phyloP scores from a whole-genome alignment of 345 rosid genomes.

The Citrus unshiu region DNA sequence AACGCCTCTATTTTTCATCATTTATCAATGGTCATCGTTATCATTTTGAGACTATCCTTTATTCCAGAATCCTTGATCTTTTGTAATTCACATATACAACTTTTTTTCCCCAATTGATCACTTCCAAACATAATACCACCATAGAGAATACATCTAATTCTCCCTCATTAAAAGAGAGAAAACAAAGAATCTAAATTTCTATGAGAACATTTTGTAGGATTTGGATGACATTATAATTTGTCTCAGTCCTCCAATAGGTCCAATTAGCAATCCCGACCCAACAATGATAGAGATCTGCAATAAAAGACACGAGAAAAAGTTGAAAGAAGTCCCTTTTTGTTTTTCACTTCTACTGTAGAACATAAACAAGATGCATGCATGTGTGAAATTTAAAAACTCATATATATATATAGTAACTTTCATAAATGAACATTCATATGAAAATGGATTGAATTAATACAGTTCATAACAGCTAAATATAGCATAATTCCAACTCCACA shows the following conservation, averaged over 20 bases:
- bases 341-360: not conserved
- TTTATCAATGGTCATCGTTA: too few species aligned
- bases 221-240: constrained; percentile 10
- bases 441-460: too few species aligned
- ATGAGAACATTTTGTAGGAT: constrained; percentile 15
- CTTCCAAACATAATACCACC: not conserved
- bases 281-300: constrained; percentile 15
- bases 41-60: too few species aligned
- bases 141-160: not conserved
- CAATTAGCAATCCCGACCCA: constrained; percentile 1
- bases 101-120: too few species aligned
- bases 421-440: too few species aligned
- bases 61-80: too few species aligned
- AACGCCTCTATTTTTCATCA: too few species aligned
- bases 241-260: constrained; percentile 23
- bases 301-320: not conserved
- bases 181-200: not conserved
- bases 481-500: too few species aligned
- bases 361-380: not conserved
- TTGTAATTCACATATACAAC: too few species aligned
- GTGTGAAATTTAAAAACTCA: too few species aligned
- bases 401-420: too few species aligned
- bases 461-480: too few species aligned
- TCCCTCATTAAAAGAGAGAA: not conserved
- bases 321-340: not conserved